A percentile compares a stretch with the other conserved stretches of the same genome.
Evolutionary conservation across 1,139 yeast genomes (phyloP).

Genomic region (Pichia sp.): DNA sequence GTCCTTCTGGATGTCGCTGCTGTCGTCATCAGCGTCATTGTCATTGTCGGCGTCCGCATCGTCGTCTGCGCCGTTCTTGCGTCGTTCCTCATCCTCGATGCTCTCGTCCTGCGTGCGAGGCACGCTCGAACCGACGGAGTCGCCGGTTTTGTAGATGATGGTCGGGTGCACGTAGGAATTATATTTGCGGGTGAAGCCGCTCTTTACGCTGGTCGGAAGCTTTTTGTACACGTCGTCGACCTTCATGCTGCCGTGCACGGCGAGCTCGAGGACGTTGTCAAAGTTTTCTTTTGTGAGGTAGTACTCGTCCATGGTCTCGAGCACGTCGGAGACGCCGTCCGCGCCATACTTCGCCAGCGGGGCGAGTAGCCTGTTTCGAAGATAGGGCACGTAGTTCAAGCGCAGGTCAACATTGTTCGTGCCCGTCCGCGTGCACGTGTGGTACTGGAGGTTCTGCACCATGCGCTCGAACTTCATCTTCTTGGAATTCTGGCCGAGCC

Average conservation of each 20-base stretch:
- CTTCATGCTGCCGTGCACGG: slow-evolving; percentile 54
- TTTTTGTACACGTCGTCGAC: slow-evolving; percentile 47
- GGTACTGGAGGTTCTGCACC: slow-evolving; percentile 85
- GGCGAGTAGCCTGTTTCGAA: slow-evolving; percentile 49
- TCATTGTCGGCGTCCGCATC: slow-evolving; percentile 39
- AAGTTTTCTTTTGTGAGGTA: slow-evolving; percentile 87
- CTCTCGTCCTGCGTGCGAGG: background rate
- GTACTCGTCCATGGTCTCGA: slow-evolving; percentile 73
- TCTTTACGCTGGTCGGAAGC: slow-evolving; percentile 69
- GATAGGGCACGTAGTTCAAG: slow-evolving; percentile 67
- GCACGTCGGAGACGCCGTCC: slow-evolving; percentile 63
- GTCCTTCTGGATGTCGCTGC: slow-evolving; percentile 37
- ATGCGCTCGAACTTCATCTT: slow-evolving; percentile 70
- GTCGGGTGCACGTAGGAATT: slow-evolving; percentile 76
- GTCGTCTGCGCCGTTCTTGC: slow-evolving; percentile 44
- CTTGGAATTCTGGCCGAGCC: slow-evolving; percentile 92
- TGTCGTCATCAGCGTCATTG: slow-evolving; percentile 39
- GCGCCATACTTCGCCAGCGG: slow-evolving; percentile 54
- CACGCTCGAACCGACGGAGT: slow-evolving; percentile 41
- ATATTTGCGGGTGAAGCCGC: slow-evolving; percentile 82
- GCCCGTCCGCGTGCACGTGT: slow-evolving; percentile 73
- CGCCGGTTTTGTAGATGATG: slow-evolving; percentile 72
- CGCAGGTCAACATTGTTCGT: slow-evolving; percentile 75
- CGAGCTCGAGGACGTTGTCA: slow-evolving; percentile 79
- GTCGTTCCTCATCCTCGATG: slow-evolving; percentile 34